Conservation (phyloP, 768 basidiomycete genomes). For the Candolleomyces aberdarensis region DNA sequence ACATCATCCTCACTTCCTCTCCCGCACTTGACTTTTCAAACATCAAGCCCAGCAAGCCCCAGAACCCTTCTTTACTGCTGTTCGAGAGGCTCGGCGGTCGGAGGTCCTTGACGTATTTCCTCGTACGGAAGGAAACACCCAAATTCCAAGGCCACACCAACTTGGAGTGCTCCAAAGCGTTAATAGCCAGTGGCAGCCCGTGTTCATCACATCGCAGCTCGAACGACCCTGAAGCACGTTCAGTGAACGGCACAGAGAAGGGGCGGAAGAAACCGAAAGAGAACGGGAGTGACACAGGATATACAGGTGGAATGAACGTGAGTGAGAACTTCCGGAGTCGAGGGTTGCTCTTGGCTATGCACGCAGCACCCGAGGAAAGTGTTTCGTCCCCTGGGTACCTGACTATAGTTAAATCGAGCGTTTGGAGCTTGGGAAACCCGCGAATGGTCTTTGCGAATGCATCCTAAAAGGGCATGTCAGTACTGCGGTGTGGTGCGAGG, state of each 20-base stretch:
- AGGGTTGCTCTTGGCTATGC: constrained; percentile 64
- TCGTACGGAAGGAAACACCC: constrained; percentile 34
- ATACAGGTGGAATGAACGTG: constrained; percentile 56
- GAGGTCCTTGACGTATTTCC: constrained; percentile 37
- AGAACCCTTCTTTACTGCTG: constrained; percentile 25
- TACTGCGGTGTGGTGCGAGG: background rate
- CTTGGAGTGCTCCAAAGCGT: constrained; percentile 46
- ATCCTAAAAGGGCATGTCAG: constrained; percentile 35
- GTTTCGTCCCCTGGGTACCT: constrained; percentile 63
- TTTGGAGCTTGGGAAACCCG: constrained; percentile 59
- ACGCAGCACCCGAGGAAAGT: constrained; percentile 54
- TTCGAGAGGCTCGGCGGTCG: constrained; percentile 30
- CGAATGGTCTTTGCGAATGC: constrained; percentile 61
- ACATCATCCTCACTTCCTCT: constrained; percentile 62
- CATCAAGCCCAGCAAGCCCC: constrained; percentile 42
- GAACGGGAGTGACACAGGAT: constrained; percentile 49
- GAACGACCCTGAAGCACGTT: constrained; percentile 52
- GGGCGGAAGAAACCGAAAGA: constrained; percentile 39
- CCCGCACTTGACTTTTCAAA: constrained; percentile 62
- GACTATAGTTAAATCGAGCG: constrained; percentile 62
- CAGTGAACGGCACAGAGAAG: constrained; percentile 41
- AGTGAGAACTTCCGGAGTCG: constrained; percentile 63
- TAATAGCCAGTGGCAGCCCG: constrained; percentile 55
- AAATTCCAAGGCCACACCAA: constrained; percentile 49
- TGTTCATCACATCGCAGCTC: constrained; percentile 58